Base-by-base conservation (phyloP, 805 yeast genomes). In the Schwanniomyces vanrijiae region DNA sequence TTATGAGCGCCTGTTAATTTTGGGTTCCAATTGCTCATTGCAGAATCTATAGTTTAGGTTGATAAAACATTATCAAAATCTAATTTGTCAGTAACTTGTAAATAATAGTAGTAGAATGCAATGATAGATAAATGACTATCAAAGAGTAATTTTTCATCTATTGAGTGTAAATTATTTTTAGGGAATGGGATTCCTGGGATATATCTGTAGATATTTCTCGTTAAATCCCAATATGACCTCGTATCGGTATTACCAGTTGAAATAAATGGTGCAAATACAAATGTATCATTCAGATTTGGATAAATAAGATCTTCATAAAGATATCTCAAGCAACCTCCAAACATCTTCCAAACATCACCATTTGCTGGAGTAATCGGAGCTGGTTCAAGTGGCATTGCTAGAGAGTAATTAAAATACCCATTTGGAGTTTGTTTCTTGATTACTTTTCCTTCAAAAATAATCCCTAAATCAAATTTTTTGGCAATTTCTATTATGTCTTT, bases 241-340 rank as follows among this genome's bases (percentile, higher is more conserved):
- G 77, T 72, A 53, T 72, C 77, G 3, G 77, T 71, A 50, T 71
- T 71, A 3, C 75, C 77, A 6, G 69, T 60, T 42, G 63, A 56
- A 21, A 68, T 55, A 26, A 53, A 61, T 0, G 77, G 77, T 0
- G 75, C 64, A 9, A 68, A 62, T 7, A 69, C 53, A 31, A 60
- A 59, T 0, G 60, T 54, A 8, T 65, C 66, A 29, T 55, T 55
- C 26, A 48, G 42, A 5, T 56, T 59, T 1, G 62, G 63, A 28
- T 43, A 55, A 5, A 63, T 40, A 50, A 67, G 54, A 20, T 71
- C 72, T 53, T 71, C 76, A 49, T 62, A 71, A 42, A 71, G 58
- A 48, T 67, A 65, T 40, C 73, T 59, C 42, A 71, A 63, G 2
- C 72, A 50, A 6, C 75, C 75, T 3, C 70, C 73, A 44, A 60